Evolutionary conservation across 2,329 filamentous ascomycete genomes (phyloP).

Genomic region (Colletotrichum plurivorum): DNA sequence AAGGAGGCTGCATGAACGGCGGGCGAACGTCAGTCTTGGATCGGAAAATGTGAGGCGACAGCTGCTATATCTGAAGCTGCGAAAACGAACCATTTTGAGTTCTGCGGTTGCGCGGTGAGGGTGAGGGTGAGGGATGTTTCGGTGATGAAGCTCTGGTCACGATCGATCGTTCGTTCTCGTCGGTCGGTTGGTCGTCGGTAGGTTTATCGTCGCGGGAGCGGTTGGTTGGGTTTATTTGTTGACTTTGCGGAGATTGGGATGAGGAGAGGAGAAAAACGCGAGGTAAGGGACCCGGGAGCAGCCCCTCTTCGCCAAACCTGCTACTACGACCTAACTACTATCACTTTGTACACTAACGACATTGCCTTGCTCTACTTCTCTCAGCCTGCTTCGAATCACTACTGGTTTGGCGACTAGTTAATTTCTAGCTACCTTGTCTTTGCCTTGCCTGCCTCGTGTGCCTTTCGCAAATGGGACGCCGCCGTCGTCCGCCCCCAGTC

Average conservation of each 20-base stretch:
- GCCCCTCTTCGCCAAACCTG: conserved; percentile 22
- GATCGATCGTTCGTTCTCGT: not conserved
- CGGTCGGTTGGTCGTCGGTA: conserved; percentile 5
- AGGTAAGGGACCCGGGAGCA: conserved; percentile 8
- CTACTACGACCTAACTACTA: too few relatives aligned
- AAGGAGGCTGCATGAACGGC: conserved; percentile 27
- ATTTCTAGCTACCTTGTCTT: conserved; percentile 25
- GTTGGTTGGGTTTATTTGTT: conserved; percentile 12
- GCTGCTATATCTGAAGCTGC: conserved; percentile 7
- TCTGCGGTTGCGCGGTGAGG: conserved; percentile 10
- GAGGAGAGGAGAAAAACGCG: conserved; percentile 22
- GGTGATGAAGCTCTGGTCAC: not conserved
- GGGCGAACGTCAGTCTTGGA: conserved; percentile 4
- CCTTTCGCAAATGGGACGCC: conserved; percentile 26
- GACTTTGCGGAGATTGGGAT: conserved; percentile 17
- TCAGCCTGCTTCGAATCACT: conserved; percentile 35
- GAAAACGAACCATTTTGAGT: conserved; percentile 36
- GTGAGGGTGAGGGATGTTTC: conserved; percentile 1
- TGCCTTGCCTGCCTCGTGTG: not conserved
- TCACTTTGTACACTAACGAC: too few relatives aligned
- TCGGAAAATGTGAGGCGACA: not conserved
- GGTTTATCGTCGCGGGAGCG: conserved; percentile 3
- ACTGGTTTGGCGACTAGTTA: conserved; percentile 6
- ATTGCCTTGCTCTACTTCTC: not conserved
- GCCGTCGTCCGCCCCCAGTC: conserved; percentile 24